Conservation (phyloP, 768 basidiomycete species). For the Leccinum broughii region DNA sequence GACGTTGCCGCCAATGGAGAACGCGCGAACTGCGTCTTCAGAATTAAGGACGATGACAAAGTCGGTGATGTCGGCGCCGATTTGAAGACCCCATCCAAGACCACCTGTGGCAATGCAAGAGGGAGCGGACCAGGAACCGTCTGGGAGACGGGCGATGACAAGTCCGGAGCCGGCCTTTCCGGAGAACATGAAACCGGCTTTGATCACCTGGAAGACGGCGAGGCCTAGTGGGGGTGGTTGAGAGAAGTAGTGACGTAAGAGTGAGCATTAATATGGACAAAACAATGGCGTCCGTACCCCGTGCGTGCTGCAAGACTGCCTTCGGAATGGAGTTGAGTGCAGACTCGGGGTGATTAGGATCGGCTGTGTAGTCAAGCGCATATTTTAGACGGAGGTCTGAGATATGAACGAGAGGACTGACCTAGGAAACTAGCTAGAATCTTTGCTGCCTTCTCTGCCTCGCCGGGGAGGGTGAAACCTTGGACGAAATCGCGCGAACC, state of each 20-base stretch:
- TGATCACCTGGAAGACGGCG: constrained; percentile 91
- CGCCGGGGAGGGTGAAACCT: constrained; percentile 86
- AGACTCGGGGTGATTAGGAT: constrained; percentile 83
- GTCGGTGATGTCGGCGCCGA: constrained; percentile 93
- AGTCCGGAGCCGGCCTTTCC: constrained; percentile 93
- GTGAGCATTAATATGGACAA: background rate
- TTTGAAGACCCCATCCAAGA: constrained; percentile 92
- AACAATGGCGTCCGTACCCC: constrained; percentile 55
- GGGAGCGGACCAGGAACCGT: constrained; percentile 96
- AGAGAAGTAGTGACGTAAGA: background rate
- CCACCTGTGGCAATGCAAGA: constrained; percentile 97
- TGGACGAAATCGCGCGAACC: constrained; percentile 80
- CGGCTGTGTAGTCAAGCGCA: constrained; percentile 51
- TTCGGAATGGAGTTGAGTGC: constrained; percentile 95
- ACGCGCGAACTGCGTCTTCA: constrained; percentile 93
- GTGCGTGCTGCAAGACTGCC: constrained; percentile 82
- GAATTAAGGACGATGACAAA: constrained; percentile 97
- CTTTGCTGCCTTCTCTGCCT: constrained; percentile 92
- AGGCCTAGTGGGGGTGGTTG: constrained; percentile 59
- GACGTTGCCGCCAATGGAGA: constrained; percentile 93
- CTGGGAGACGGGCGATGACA: constrained; percentile 88
- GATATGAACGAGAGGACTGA: constrained; percentile 33
- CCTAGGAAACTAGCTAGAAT: constrained; percentile 92
- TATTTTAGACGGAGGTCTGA: background rate
- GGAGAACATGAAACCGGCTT: constrained; percentile 93